phyloP scores from a whole-genome alignment of 257 asterid genomes.

The Lithospermum erythrorhizon region DNA sequence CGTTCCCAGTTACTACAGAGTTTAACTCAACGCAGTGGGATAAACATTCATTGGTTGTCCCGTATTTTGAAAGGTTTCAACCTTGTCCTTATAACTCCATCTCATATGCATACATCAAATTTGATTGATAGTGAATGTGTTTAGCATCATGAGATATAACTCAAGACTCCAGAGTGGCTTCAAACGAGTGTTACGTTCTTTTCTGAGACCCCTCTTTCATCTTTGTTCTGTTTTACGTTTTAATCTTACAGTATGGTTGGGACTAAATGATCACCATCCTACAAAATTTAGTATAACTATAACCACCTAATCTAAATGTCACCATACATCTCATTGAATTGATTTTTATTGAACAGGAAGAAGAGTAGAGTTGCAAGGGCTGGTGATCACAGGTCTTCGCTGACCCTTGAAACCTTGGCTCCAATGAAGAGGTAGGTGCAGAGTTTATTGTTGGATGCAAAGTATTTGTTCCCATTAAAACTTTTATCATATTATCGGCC shows the following conservation, averaged over 20 bases:
- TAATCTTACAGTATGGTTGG: too few species aligned
- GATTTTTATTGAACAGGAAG: constrained; percentile 36
- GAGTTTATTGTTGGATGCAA: not conserved
- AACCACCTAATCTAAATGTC: not conserved
- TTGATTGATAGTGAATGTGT: too few species aligned
- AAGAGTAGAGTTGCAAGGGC: constrained; percentile 23
- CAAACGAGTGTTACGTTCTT: too few species aligned
- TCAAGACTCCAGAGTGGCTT: too few species aligned
- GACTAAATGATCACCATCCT: too few species aligned
- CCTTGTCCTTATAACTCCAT: not conserved
- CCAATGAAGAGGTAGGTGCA: constrained; percentile 35
- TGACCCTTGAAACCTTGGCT: constrained; percentile 28
- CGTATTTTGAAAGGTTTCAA: constrained; percentile 78
- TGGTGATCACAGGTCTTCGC: constrained; percentile 13
- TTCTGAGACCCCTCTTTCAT: too few species aligned
- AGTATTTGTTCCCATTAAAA: not conserved
- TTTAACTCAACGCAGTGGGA: constrained; percentile 31
- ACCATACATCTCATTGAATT: too few species aligned
- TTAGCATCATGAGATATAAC: too few species aligned
- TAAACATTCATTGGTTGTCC: constrained; percentile 74
- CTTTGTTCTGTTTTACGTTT: too few species aligned
- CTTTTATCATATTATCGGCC: too few species aligned
- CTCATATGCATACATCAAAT: not conserved
- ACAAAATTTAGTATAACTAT: not conserved
- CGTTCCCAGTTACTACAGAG: constrained; percentile 38